A percentile compares a stretch with the other conserved stretches of the same genome.
Conservation (phyloP, 371 early-diverging fungal species). For the Apophysomyces elegans region DNA sequence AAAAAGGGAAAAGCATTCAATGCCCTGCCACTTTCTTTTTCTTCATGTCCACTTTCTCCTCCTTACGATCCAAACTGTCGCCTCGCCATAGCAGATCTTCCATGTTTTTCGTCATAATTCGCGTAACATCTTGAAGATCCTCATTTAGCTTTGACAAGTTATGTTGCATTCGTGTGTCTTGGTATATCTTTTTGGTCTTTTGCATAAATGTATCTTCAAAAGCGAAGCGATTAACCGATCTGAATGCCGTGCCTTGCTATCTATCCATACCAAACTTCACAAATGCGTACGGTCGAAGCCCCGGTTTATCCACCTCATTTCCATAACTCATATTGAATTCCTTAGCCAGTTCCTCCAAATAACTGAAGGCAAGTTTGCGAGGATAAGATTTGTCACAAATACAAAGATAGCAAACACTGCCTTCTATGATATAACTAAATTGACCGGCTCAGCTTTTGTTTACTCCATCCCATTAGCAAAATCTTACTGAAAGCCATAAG, state of each 20-base stretch:
- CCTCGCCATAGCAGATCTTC: conserved; percentile 95
- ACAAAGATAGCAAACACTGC: conserved; percentile 91
- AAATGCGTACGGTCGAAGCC: conserved; percentile 94
- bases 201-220: conserved; percentile 92
- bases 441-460: neutral
- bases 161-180: conserved; percentile 92
- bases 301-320: conserved; percentile 82
- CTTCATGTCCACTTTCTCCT: neutral
- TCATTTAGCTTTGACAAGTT: conserved; percentile 94
- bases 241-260: neutral
- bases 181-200: conserved; percentile 93
- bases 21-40: neutral
- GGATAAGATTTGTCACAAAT: conserved; percentile 96
- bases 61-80: conserved; percentile 78
- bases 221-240: neutral
- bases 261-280: conserved; percentile 84
- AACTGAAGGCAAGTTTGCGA: conserved; percentile 93
- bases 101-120: conserved; percentile 98
- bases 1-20: neutral
- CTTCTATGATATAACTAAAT: conserved; percentile 89
- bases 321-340: conserved; percentile 95
- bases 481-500: conserved; percentile 85
- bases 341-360: conserved; percentile 91
- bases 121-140: conserved; percentile 93
- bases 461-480: neutral